Conservation (phyloP, 768 basidiomycete species). For the Podaxis rugospora region DNA sequence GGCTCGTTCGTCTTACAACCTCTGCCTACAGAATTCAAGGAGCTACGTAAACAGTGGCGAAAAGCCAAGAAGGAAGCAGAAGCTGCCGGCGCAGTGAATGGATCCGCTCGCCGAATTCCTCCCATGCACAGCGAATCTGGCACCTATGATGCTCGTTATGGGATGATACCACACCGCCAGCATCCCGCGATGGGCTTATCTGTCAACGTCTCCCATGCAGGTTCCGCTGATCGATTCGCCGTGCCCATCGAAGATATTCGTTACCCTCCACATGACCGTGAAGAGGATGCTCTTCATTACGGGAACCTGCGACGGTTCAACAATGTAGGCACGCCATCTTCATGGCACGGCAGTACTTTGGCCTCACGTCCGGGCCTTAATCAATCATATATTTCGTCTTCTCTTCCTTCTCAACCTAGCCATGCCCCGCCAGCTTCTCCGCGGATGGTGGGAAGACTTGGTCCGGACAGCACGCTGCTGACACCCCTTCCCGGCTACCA, state of each 20-base stretch:
- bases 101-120: slow-evolving; percentile 23
- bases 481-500: slow-evolving; percentile 67
- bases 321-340: slow-evolving; percentile 10
- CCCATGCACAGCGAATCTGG: slow-evolving; percentile 25
- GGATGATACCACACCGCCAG: slow-evolving; percentile 17
- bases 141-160: slow-evolving; percentile 30
- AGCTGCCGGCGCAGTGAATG: slow-evolving; percentile 22
- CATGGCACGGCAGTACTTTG: slow-evolving; percentile 11
- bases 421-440: slow-evolving; percentile 25
- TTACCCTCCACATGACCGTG: slow-evolving; percentile 11
- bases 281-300: slow-evolving; percentile 10
- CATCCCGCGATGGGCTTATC: slow-evolving; percentile 17
- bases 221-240: slow-evolving; percentile 11
- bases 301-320: slow-evolving; percentile 10
- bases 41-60: slow-evolving; percentile 94
- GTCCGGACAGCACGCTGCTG: slow-evolving; percentile 62
- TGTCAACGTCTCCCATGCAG: slow-evolving; percentile 10
- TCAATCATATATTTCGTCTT: slow-evolving; percentile 14
- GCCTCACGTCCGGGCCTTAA: slow-evolving; percentile 3
- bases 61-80: slow-evolving; percentile 82
- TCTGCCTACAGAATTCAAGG: slow-evolving; percentile 82
- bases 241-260: slow-evolving; percentile 13
- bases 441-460: slow-evolving; percentile 38
- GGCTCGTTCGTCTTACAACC: slow-evolving; percentile 15
- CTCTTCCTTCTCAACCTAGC: slow-evolving; percentile 18